Evolutionary conservation across 2,329 filamentous ascomycete species (phyloP).

Genomic region (Sphaerostilbella broomeana): DNA sequence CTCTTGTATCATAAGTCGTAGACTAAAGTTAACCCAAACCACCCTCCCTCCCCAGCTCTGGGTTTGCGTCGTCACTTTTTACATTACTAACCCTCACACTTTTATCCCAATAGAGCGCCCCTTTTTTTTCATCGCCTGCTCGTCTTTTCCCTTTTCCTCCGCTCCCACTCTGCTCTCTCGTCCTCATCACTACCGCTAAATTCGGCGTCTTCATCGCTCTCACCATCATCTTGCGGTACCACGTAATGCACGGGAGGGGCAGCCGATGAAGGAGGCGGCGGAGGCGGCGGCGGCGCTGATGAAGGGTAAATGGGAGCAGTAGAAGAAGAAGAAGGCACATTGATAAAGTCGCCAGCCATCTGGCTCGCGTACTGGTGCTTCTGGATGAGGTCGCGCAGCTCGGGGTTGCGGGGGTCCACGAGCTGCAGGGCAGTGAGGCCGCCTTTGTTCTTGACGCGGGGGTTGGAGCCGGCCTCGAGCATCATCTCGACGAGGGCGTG

Average conservation of each 20-base stretch:
- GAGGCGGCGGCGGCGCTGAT: slow-evolving; percentile 19
- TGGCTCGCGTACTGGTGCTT: slow-evolving; percentile 62
- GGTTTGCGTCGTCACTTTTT: neutral
- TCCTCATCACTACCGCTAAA: slow-evolving; percentile 60
- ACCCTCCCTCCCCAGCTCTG: neutral
- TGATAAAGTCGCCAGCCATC: slow-evolving; percentile 53
- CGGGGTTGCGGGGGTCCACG: slow-evolving; percentile 62
- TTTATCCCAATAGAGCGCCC: too few relatives aligned
- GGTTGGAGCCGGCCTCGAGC: slow-evolving; percentile 65
- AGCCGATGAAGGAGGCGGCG: slow-evolving; percentile 16
- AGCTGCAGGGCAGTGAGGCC: slow-evolving; percentile 66
- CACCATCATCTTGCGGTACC: slow-evolving; percentile 20
- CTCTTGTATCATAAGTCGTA: slow-evolving; percentile 1
- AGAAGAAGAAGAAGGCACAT: too few relatives aligned
- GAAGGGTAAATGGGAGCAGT: too few relatives aligned
- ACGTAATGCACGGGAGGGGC: slow-evolving; percentile 11
- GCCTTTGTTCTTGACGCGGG: slow-evolving; percentile 60
- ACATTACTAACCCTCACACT: neutral
- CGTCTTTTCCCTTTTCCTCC: slow-evolving; percentile 38
- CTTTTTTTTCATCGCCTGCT: slow-evolving; percentile 3
- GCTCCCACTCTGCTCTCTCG: slow-evolving; percentile 56
- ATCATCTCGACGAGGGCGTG: slow-evolving; percentile 68
- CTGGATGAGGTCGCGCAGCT: slow-evolving; percentile 56
- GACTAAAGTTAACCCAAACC: neutral
- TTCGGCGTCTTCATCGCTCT: slow-evolving; percentile 50